phyloP scores from a whole-genome alignment of 2,329 filamentous ascomycete genomes.

The Clarireedia hainanense region DNA sequence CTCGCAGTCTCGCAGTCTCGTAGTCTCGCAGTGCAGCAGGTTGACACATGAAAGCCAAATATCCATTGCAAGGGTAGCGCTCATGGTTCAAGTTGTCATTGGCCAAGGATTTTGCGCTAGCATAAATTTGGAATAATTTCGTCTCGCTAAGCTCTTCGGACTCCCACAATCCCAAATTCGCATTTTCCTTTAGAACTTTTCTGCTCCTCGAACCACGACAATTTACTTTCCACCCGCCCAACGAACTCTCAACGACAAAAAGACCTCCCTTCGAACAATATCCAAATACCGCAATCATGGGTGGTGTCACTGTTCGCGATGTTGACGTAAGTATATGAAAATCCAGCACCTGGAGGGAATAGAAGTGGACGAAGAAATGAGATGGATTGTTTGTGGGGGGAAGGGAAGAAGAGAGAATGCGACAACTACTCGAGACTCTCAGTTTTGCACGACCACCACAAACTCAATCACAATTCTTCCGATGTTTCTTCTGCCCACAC shows the following conservation, averaged over 20 bases:
- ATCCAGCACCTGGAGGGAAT: conserved; percentile 15
- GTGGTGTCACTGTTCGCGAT: conserved; percentile 76
- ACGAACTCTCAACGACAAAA: conserved; percentile 12
- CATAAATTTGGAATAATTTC: neutral
- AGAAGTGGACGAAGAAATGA: conserved; percentile 11
- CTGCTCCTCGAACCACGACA: conserved; percentile 6
- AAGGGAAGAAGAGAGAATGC: too few relatives aligned
- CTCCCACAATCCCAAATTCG: conserved; percentile 1
- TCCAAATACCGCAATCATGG: conserved; percentile 59
- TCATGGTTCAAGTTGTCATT: neutral
- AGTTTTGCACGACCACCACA: conserved; percentile 1
- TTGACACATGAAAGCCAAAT: too few relatives aligned
- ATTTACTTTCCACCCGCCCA: conserved; percentile 6
- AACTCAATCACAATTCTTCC: neutral
- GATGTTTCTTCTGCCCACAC: neutral
- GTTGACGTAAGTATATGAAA: conserved; percentile 61
- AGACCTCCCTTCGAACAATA: conserved; percentile 16
- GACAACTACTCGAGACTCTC: neutral
- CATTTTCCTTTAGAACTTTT: neutral
- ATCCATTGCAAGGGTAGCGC: neutral
- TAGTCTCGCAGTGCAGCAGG: too few relatives aligned
- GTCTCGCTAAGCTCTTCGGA: conserved; percentile 2
- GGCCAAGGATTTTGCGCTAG: neutral
- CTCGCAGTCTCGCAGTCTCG: too few relatives aligned
- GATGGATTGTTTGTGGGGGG: conserved; percentile 7